phyloP scores from a whole-genome alignment of 2,329 filamentous ascomycete species.

The Beauveria australis region DNA sequence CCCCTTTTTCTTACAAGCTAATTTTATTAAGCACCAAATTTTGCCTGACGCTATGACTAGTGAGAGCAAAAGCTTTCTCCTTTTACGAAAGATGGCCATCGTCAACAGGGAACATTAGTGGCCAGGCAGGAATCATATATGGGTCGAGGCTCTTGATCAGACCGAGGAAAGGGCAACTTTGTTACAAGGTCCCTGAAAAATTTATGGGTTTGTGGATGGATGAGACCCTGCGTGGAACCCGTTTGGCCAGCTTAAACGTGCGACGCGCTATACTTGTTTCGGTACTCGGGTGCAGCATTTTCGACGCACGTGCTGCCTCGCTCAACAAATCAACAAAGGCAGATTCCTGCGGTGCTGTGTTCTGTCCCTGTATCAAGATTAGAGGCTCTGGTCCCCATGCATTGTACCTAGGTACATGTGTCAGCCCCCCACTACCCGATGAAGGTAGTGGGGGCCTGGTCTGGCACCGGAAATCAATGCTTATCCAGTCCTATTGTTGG shows the following conservation, averaged over 20 bases:
- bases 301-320: not conserved
- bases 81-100: not conserved
- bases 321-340: not conserved
- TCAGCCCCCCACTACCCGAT: no score
- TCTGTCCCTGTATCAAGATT: no score
- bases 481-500: no score
- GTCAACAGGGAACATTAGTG: not conserved
- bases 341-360: no score
- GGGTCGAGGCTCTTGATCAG: not conserved
- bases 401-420: no score
- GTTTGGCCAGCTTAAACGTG: not conserved
- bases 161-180: not conserved
- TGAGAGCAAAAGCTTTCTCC: not conserved
- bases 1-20: conserved; percentile 2
- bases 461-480: no score
- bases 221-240: no score
- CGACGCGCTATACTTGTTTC: not conserved
- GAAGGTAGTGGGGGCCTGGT: no score
- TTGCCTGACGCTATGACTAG: conserved; percentile 3
- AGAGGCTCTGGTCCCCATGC: no score
- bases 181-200: not conserved
- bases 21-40: conserved; percentile 1
- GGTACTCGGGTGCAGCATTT: not conserved
- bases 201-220: not conserved
- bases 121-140: not conserved